Conservation (phyloP, 2,329 filamentous ascomycete species). For the Aaosphaeria arxii region DNA sequence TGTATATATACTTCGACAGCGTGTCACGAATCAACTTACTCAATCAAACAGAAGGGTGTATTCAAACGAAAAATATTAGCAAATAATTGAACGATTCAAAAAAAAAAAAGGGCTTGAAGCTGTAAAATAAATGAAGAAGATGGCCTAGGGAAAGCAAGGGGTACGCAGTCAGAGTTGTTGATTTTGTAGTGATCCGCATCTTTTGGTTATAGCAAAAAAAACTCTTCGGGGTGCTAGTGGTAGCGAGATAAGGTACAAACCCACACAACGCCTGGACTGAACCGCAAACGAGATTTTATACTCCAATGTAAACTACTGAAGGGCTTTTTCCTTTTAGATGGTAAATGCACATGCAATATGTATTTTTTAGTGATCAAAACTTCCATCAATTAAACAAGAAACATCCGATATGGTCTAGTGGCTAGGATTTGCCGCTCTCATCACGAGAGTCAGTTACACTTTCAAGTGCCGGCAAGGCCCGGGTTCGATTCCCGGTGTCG, state of each 20-base stretch:
- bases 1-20: background rate
- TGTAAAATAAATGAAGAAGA: no score
- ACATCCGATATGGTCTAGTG: background rate
- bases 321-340: background rate
- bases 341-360: no score
- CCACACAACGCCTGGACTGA: background rate
- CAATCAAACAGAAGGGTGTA: no score
- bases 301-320: background rate
- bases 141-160: no score
- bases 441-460: no score
- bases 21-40: background rate
- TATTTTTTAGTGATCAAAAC: slow-evolving; percentile 3
- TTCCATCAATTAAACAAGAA: background rate
- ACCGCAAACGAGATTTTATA: background rate
- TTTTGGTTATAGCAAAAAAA: no score
- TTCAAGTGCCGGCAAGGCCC: background rate
- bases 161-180: no score
- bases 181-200: no score
- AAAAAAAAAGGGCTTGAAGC: no score
- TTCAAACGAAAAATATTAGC: no score
- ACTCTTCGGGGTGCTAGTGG: background rate
- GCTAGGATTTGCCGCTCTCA: background rate
- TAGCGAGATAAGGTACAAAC: background rate
- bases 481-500: background rate
- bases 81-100: no score